Base-by-base conservation (phyloP, 108 stramenopile species). In the Cyclotella atomus region DNA sequence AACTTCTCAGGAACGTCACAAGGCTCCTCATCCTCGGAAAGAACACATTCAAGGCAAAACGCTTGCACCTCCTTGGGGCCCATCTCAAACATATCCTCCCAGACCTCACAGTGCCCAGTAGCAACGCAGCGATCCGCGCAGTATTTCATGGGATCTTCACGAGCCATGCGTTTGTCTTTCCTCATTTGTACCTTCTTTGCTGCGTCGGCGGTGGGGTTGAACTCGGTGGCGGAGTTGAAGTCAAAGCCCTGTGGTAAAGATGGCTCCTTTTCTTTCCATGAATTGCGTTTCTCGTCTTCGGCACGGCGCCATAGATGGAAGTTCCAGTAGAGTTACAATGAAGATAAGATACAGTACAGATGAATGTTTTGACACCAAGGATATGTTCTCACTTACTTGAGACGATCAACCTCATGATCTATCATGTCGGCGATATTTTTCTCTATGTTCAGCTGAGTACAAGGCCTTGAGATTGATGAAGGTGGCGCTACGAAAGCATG, bases 61-160 rank as follows among this genome's bases (percentile, higher is more conserved):
- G 70, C 35, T 23, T 86, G 49, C 14, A 93, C 92, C 47, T 93
- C 77, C 24, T 71, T 49, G 3, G 88, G 84, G 17, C 76, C 38
- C 73, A 90, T 54, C n/a, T 87, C 82, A 62, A 88, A 93, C 47
- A 79, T 81, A 35, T 71, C 71, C 77, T 92, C 89, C 64, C 74
- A 89, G 24, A 90, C 87, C 65, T 93, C 87, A 72, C 92, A 93
- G 67, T 89, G 79, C 2, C 92, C 92, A n/a, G 92, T 93, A 3
- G 88, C 68, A 2, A 93, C 55, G 63, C 92, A 93, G 29, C 92
- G 88, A 66, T 93, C 92, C 34, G 89, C 92, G 61, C 92, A 93
- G 54, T 93, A 93, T 10, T 63, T 35, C 69, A 75, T 66, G 1
- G 92, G 92, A 73, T 88, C 71, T 10, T 83, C 63, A 35, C 70